Percentiles rank a stretch among this genome's conserved stretches.
These are phyloP conservation scores for Entonaema liquescens DNA, from an alignment of 495 filamentous ascomycete species.

Conservation along the genomic window DNA sequence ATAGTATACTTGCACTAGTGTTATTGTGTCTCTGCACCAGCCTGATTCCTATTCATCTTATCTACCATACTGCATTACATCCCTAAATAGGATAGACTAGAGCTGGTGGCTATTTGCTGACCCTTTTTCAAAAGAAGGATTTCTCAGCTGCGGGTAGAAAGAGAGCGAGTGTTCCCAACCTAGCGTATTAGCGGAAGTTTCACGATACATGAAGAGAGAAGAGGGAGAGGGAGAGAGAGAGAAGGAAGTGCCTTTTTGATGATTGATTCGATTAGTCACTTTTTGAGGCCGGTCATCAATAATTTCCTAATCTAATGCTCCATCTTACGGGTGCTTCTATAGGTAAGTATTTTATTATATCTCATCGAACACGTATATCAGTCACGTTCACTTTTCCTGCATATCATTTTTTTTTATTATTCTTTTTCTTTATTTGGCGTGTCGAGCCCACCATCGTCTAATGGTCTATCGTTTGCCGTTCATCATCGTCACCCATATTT, in stretches of 20 bases:
- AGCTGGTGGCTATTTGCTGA: conserved; percentile 5
- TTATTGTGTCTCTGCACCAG: neutral
- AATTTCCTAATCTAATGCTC: conserved; percentile 37
- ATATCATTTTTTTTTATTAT: conserved; percentile 11
- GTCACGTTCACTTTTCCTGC: conserved; percentile 32
- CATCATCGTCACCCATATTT: neutral
- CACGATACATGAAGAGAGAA: neutral
- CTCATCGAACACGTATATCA: conserved; percentile 44
- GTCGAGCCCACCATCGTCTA: conserved; percentile 17
- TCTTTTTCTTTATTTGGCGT: conserved; percentile 30
- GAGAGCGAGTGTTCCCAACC: conserved; percentile 9
- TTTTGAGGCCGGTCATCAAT: conserved; percentile 40
- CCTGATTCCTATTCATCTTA: neutral
- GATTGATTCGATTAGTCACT: conserved; percentile 42
- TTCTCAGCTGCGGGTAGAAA: neutral
- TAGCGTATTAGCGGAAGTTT: neutral
- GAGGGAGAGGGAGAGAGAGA: conserved; percentile 7
- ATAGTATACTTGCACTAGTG: conserved; percentile 3
- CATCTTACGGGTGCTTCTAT: conserved; percentile 42
- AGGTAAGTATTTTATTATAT: conserved; percentile 43
- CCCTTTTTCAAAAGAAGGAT: neutral
- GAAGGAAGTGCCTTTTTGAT: conserved; percentile 16
- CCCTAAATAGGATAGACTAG: neutral
- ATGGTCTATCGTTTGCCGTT: neutral
- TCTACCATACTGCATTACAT: neutral